phyloP scores from a whole-genome alignment of 2,329 filamentous ascomycete species.

The Exophiala mesophila region DNA sequence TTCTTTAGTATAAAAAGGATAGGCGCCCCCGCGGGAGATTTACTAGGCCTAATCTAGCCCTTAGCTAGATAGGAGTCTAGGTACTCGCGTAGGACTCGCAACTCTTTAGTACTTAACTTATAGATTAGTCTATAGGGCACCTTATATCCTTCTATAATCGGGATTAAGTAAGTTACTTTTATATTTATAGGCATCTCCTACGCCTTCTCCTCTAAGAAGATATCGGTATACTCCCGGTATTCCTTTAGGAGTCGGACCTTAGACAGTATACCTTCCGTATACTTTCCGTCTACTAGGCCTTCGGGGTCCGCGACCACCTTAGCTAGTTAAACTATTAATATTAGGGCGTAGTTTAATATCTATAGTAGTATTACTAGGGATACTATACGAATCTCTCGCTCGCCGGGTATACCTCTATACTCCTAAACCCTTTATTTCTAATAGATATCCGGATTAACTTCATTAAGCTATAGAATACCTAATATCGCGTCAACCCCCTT shows the following conservation, averaged over 20 bases:
- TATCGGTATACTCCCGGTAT: constrained; percentile 2
- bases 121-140: constrained; percentile 1
- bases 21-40: constrained; percentile 3
- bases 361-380: background rate
- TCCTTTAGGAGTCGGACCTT: constrained; percentile 1
- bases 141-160: background rate
- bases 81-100: constrained; percentile 2
- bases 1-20: constrained; percentile 28
- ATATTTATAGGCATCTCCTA: background rate
- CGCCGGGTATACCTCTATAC: background rate
- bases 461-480: too few species aligned
- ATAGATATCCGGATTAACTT: too few species aligned
- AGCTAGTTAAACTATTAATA: too few species aligned
- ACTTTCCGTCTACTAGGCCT: constrained; percentile 1
- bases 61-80: constrained; percentile 6
- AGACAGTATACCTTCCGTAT: background rate
- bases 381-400: background rate
- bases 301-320: too few species aligned
- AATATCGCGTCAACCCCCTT: too few species aligned
- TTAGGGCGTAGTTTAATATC: too few species aligned
- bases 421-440: too few species aligned
- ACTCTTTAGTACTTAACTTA: background rate
- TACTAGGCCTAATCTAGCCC: constrained; percentile 3
- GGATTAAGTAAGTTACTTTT: constrained; percentile 4
- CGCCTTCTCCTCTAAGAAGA: background rate